Percentiles rank a stretch among this genome's conserved stretches.
Conservation (phyloP, 2,329 filamentous ascomycete species). For the Immersiporthe knoxdaviesiana region DNA sequence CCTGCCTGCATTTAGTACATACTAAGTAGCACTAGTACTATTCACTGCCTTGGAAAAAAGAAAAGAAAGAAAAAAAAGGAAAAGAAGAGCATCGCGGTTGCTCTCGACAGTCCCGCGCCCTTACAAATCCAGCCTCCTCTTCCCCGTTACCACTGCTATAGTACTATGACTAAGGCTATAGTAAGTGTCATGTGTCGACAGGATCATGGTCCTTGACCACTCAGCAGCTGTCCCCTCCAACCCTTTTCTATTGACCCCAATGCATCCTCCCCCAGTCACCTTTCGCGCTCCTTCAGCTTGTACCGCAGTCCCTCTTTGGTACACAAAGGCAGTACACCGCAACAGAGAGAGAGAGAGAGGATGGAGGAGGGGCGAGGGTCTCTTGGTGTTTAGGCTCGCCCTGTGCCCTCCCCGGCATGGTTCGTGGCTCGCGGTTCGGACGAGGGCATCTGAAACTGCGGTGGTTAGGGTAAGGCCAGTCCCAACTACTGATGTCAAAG, state of each 20-base stretch:
- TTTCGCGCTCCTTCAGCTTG: neutral
- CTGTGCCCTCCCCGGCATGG: neutral
- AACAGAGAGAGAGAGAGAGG: neutral
- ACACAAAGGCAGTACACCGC: neutral
- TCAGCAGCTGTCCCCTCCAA: neutral
- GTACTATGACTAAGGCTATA: neutral
- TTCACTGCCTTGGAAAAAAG: no score
- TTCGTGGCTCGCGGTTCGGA: neutral
- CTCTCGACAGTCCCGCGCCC: neutral
- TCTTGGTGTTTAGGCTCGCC: neutral
- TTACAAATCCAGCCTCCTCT: conserved; percentile 7
- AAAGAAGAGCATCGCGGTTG: neutral
- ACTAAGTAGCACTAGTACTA: no score
- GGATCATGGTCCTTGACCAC: neutral
- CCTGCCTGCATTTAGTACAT: conserved; percentile 9
- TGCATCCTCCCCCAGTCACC: neutral
- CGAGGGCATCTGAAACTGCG: neutral
- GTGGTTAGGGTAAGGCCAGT: neutral
- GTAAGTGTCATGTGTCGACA: neutral
- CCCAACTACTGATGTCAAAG: neutral
- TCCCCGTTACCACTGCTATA: neutral
- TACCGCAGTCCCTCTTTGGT: no score
- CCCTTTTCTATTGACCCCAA: neutral
- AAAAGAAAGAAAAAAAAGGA: neutral
- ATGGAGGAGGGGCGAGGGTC: no score